Percentiles rank a stretch among this genome's conserved stretches.
These are phyloP conservation scores for Wickerhamiella parazyma DNA, from an alignment of 805 yeast species.

Conservation along the genomic window DNA sequence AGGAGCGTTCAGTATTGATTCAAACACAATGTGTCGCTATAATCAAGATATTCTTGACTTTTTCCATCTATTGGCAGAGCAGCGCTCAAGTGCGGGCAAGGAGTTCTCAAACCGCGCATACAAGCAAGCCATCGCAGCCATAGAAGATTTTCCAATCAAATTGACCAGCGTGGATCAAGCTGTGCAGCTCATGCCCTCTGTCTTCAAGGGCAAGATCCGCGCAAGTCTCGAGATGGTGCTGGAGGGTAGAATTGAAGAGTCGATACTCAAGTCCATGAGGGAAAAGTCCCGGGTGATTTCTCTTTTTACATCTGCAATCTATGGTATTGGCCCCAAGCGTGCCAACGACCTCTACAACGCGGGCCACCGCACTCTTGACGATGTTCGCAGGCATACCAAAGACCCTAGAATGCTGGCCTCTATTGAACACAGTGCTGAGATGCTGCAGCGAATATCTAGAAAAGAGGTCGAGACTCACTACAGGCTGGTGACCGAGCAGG, in stretches of 20 bases:
- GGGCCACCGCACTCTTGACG: constrained; percentile 31
- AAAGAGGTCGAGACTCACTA: constrained; percentile 32
- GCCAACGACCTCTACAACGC: constrained; percentile 32
- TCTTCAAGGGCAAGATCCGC: constrained; percentile 29
- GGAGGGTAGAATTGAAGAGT: constrained; percentile 18
- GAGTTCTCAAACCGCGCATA: constrained; percentile 32
- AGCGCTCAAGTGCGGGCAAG: constrained; percentile 27
- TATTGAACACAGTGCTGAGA: constrained; percentile 35
- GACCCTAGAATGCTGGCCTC: constrained; percentile 29
- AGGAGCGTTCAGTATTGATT: neutral
- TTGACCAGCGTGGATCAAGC: constrained; percentile 31
- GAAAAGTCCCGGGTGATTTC: constrained; percentile 22
- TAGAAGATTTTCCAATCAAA: constrained; percentile 21
- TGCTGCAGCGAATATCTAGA: constrained; percentile 34
- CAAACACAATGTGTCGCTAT: neutral
- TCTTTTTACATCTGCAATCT: constrained; percentile 28
- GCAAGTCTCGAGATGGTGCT: constrained; percentile 37
- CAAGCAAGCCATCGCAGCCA: constrained; percentile 31
- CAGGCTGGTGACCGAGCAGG: constrained; percentile 22
- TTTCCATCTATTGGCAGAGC: constrained; percentile 24
- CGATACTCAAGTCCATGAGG: constrained; percentile 16
- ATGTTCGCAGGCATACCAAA: constrained; percentile 24
- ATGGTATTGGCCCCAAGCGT: constrained; percentile 36
- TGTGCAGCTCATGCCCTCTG: constrained; percentile 24
- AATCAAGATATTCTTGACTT: constrained; percentile 25